phyloP scores from a whole-genome alignment of 805 yeast species.

The Maudiozyma pseudohumilis region DNA sequence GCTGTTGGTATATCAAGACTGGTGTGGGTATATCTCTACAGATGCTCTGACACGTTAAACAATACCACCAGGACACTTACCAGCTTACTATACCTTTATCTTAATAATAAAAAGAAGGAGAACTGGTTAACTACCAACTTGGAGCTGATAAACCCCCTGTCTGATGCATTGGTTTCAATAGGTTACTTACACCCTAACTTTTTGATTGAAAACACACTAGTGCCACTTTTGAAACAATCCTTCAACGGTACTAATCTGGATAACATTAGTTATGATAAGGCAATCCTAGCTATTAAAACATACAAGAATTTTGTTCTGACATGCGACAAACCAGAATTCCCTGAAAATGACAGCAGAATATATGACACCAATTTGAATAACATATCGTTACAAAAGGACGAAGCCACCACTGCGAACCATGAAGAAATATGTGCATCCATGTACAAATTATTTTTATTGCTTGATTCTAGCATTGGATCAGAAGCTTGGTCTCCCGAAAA shows the following conservation, averaged over 20 bases:
- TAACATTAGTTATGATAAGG: slow-evolving; percentile 54
- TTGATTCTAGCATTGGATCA: slow-evolving; percentile 53
- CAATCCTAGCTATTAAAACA: slow-evolving; percentile 59
- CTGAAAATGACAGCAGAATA: slow-evolving; percentile 34
- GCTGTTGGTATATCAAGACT: slow-evolving; percentile 62
- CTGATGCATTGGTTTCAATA: slow-evolving; percentile 64
- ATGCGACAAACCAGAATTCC: slow-evolving; percentile 63
- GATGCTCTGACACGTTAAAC: slow-evolving; percentile 83
- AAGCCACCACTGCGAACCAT: slow-evolving; percentile 35
- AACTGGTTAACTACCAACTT: slow-evolving; percentile 68
- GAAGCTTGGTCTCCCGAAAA: slow-evolving; percentile 32
- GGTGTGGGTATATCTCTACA: slow-evolving; percentile 80
- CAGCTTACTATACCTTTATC: slow-evolving; percentile 43
- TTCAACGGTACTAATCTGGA: slow-evolving; percentile 55
- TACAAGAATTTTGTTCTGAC: slow-evolving; percentile 66
- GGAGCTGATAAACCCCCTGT: slow-evolving; percentile 51
- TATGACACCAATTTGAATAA: slow-evolving; percentile 28
- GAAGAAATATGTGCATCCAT: slow-evolving; percentile 60
- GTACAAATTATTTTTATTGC: slow-evolving; percentile 42
- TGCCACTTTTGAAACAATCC: slow-evolving; percentile 55
- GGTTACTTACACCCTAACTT: slow-evolving; percentile 75
- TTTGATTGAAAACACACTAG: slow-evolving; percentile 64
- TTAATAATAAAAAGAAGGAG: slow-evolving; percentile 52
- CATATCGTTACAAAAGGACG: slow-evolving; percentile 25
- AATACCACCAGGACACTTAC: slow-evolving; percentile 76